Base-by-base conservation (phyloP, 2,329 filamentous ascomycete species). In the Parastagonospora nodorum region DNA sequence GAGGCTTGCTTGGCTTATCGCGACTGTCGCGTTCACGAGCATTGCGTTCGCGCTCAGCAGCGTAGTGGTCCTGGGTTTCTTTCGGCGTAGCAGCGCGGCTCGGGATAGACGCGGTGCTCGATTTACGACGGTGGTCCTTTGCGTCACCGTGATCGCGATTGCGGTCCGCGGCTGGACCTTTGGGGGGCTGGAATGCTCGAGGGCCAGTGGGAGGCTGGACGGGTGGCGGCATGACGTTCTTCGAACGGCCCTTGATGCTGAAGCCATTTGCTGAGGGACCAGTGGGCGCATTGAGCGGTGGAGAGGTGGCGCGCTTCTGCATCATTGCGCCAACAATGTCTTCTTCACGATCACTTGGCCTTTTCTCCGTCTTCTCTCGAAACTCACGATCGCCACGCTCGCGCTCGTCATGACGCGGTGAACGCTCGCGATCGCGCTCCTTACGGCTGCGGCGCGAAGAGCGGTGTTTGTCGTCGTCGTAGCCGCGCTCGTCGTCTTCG, bases 1-100 rank as follows among this genome's bases (percentile, higher is more conserved):
- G 19, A 16, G 57, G 49, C 28, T 64, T 61, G 30, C 36, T 40
- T 0, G 52, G 58, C 2, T 58, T 40, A 5, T 68, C 68, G 7
- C 63, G 54, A 27, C 60, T 60, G 12, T 68, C 64, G 14, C 69
- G 61, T 45, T 69, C 68, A 1, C 67, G 59, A 11, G 64, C 64
- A n/a, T 73, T 69, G 15, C 57, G 63, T 66, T 89, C 87, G 16
- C 88, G 84, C 71, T 90, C 88, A 0, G 86, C 77, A 1, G 87
- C 87, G 69, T 89, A 87, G n/a, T 84, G 80, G 57, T 88, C 85
- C 48, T 66, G 63, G 10, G 57, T 40, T 5, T 60, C 59, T 10
- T 53, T 50, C 5, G 69, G 55, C 4, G 59, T 57, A 11, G 53
- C 48, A 10, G 63, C 52, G 6, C 42, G 43, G 31, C 51, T 55